Percentiles rank a stretch among this genome's conserved stretches.
Conservation (phyloP, 306 rosid species). For the Comarum palustre region DNA sequence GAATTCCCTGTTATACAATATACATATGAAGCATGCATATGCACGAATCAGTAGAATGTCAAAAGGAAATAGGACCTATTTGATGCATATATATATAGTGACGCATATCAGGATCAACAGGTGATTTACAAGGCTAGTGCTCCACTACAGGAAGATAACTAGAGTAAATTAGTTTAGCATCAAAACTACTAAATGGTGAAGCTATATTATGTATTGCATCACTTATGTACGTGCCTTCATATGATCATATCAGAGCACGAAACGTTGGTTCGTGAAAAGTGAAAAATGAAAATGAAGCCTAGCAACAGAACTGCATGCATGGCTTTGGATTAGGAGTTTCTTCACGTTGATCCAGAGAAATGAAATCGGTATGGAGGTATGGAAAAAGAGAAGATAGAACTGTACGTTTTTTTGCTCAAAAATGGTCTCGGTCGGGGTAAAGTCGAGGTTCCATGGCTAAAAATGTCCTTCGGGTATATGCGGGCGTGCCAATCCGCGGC, state of each 20-base stretch:
- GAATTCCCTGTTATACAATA: neutral
- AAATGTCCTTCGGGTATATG: too few relatives aligned
- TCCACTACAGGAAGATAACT: too few relatives aligned
- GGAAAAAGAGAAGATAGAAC: too few relatives aligned
- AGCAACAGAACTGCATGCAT: neutral
- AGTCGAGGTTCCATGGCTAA: too few relatives aligned
- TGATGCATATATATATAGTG: neutral
- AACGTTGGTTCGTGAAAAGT: neutral
- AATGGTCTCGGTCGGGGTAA: too few relatives aligned
- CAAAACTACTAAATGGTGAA: too few relatives aligned
- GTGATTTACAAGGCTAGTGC: neutral
- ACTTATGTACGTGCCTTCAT: neutral
- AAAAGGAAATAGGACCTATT: neutral
- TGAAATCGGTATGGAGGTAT: too few relatives aligned
- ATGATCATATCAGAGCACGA: neutral
- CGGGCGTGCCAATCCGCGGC: too few relatives aligned
- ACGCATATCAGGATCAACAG: neutral
- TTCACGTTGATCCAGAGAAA: too few relatives aligned
- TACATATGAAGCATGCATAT: neutral
- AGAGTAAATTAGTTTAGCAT: too few relatives aligned
- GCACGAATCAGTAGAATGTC: neutral
- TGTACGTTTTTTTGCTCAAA: too few relatives aligned
- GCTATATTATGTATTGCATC: neutral
- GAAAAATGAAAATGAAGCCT: too few relatives aligned
- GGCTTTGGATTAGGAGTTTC: neutral